Base-by-base conservation (phyloP, 2,329 filamentous ascomycete species). In the Penicillium sp. region DNA sequence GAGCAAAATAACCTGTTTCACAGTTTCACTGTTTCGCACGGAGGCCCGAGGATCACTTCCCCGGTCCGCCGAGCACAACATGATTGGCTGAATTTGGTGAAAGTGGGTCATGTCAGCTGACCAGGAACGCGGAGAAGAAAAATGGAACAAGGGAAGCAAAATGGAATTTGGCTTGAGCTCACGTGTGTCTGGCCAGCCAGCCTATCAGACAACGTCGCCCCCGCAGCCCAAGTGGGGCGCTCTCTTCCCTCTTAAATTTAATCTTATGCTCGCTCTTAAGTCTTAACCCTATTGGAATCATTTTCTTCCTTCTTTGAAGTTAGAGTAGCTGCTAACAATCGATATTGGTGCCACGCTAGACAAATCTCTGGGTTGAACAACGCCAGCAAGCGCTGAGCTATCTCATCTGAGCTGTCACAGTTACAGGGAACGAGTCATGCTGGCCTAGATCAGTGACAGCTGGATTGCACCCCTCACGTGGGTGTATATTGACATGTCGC, bases 371-470 rank as follows among this genome's bases (percentile, higher is more conserved):
- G n/a, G n/a, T n/a, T n/a, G n/a, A n/a, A n/a, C n/a, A n/a, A n/a
- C n/a, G n/a, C n/a, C n/a, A n/a, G n/a, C n/a, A n/a, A n/a, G n/a
- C n/a, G 26, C 9, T 11, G 30, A 33, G 30, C 30, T 33, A 33
- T 38, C 14, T 20, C 40, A 20, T 12, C 43, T 28, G 40, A 45
- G 24, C 38, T 45, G 50, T 52, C 50, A 52, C 50, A 45, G 26
- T 45, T 21, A 52, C 50, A 42, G 28, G 38, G 24, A 9, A 4
- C 40, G 50, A 52, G 38, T 52, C 50, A 52, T 18, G 23, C 33
- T 30, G 7, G 11, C 16, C 33, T 24, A 28, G 14, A 40, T 26
- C 16, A 26, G 26, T 23, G 18, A 8, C 14, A 24, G 16, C 43
- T 42, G 12, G 12, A 50, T 18, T n/a, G 16, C 35, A 38, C 9